These are phyloP conservation scores for Rhizopogon salebrosus DNA, from an alignment of 768 basidiomycete species.

Conservation along the genomic window DNA sequence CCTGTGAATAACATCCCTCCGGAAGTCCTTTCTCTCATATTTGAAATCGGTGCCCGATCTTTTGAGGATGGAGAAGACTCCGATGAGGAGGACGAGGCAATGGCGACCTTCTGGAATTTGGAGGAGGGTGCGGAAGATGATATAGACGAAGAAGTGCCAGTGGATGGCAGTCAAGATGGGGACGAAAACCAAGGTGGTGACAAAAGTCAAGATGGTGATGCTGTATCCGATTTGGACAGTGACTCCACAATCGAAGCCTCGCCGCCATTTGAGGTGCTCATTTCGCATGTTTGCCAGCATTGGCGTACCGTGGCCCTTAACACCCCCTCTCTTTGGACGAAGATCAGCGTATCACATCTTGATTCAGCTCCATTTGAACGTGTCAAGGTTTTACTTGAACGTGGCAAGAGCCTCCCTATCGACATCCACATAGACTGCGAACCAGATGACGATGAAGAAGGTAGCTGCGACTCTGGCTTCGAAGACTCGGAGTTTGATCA, in stretches of 20 bases:
- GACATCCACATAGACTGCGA: slow-evolving; percentile 46
- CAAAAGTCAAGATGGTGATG: slow-evolving; percentile 1
- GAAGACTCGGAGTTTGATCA: slow-evolving; percentile 24
- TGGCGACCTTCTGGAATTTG: slow-evolving; percentile 20
- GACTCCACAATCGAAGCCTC: background rate
- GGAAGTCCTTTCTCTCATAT: slow-evolving; percentile 54
- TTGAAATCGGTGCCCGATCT: slow-evolving; percentile 40
- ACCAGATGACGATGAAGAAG: slow-evolving; percentile 18
- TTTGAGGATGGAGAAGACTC: slow-evolving; percentile 28
- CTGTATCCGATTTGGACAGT: background rate
- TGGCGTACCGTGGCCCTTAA: slow-evolving; percentile 53
- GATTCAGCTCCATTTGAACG: slow-evolving; percentile 39
- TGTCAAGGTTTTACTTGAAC: slow-evolving; percentile 41
- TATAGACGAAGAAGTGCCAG: slow-evolving; percentile 9
- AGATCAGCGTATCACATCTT: slow-evolving; percentile 20
- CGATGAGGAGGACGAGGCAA: slow-evolving; percentile 30
- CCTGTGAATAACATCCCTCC: slow-evolving; percentile 50
- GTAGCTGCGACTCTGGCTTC: slow-evolving; percentile 13
- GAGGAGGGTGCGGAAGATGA: slow-evolving; percentile 32
- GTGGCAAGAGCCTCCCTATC: slow-evolving; percentile 51
- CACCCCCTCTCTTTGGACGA: slow-evolving; percentile 54
- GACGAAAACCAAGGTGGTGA: slow-evolving; percentile 3
- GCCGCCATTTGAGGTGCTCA: slow-evolving; percentile 45
- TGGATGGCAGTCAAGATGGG: background rate
- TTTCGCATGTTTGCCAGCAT: slow-evolving; percentile 56